Evolutionary conservation across 768 basidiomycete species (phyloP).

Genomic region (Amanita pseudoporphyria): DNA sequence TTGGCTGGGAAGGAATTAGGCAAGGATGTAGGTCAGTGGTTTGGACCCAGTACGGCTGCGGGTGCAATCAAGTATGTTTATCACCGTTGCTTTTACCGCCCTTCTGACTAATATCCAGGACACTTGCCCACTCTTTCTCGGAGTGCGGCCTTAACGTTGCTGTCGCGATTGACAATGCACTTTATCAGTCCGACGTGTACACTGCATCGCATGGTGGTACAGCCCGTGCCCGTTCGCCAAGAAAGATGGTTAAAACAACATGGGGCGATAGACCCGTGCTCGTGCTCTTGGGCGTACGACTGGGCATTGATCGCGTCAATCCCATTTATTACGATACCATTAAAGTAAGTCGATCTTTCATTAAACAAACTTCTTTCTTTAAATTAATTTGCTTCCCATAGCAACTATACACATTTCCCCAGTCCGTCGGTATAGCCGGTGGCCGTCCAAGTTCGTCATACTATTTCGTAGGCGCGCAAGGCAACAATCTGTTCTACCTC

Average conservation of each 20-base stretch:
- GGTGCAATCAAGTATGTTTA: slow-evolving; percentile 81
- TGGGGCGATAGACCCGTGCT: slow-evolving; percentile 88
- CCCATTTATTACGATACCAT: slow-evolving; percentile 86
- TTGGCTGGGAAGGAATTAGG: slow-evolving; percentile 91
- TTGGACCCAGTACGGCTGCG: slow-evolving; percentile 95
- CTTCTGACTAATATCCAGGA: slow-evolving; percentile 28
- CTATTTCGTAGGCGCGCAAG: slow-evolving; percentile 93
- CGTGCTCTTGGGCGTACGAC: slow-evolving; percentile 73
- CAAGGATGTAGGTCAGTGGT: slow-evolving; percentile 96
- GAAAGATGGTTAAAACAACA: slow-evolving; percentile 17
- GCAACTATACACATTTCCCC: slow-evolving; percentile 87
- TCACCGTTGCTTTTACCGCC: slow-evolving; percentile 12
- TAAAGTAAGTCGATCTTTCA: slow-evolving; percentile 24
- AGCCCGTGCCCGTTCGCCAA: slow-evolving; percentile 18
- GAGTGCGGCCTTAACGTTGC: slow-evolving; percentile 75
- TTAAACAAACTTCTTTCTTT: not conserved
- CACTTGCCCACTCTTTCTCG: slow-evolving; percentile 70
- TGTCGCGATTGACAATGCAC: slow-evolving; percentile 70
- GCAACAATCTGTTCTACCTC: slow-evolving; percentile 77
- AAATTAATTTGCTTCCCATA: slow-evolving; percentile 19
- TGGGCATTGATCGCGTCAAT: slow-evolving; percentile 91
- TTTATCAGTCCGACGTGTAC: slow-evolving; percentile 83
- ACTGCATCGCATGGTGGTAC: slow-evolving; percentile 50
- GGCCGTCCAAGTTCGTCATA: slow-evolving; percentile 96
- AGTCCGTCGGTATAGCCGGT: slow-evolving; percentile 94